Evolutionary conservation across 257 asterid species (phyloP), one percentile per base, ranked within the genome.

Genomic region (Nicotiana benthamiana): DNA sequence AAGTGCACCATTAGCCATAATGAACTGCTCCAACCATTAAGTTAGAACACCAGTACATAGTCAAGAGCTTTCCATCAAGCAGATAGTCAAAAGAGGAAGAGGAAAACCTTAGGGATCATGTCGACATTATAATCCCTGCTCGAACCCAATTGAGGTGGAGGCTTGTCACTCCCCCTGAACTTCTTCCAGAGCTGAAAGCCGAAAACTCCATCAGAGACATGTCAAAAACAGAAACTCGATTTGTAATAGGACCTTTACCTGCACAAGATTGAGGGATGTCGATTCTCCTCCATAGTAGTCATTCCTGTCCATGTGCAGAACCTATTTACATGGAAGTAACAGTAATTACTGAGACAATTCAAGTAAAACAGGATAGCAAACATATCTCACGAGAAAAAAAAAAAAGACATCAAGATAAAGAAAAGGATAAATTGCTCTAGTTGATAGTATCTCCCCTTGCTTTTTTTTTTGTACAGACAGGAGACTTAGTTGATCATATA

Each of bases 221-320:
- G 56, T 51, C 56, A 4, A 17, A 20, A 67, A n/a, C 18, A 66
- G 53, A 67, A 32, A 32, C 36, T 5, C 36, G 8, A 32, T 32
- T 32, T 32, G 8, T 32, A 32, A 32, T 7, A 32, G 36, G 36
- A 32, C 36, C 36, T 32, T 26, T 85, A 92, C 99, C 98, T 96
- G 99, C 84, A 24, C 86, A 86, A 96, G 85, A 87, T 90, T 89
- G 84, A 91, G 95, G 40, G 99, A 94, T 83, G 90, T 81, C 43
- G 98, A 96, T 66, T 90, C 99, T 86, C 98, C 99, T 84, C 99
- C 99, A 75, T 96, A 96, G 67, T 96, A 91, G 84, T 96, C 97
- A 90, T 96, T 94, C 82, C 90, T 94, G 90, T 96, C 99, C 97
- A 96, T 94, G 87, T 96, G 99, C 63, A 96, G 87, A 6, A 96